Evolutionary conservation across 2,329 filamentous ascomycete species (phyloP).

Genomic region (Pseudopyrenochaeta lycopersici): DNA sequence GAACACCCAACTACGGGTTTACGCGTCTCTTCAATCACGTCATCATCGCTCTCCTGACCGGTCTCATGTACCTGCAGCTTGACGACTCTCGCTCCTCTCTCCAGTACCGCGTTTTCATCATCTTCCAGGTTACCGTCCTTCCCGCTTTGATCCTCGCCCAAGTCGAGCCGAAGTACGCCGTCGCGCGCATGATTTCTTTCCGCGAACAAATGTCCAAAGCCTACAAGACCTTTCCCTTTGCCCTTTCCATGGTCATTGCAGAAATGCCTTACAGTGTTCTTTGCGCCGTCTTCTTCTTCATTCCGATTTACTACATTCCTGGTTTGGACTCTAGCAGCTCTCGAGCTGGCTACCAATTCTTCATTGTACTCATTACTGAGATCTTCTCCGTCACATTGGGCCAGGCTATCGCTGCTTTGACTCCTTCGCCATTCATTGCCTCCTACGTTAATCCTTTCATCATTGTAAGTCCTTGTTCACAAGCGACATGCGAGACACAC

Average conservation of each 20-base stretch:
- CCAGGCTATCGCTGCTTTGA: slow-evolving; percentile 76
- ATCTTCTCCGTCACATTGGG: slow-evolving; percentile 83
- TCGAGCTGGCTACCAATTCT: slow-evolving; percentile 85
- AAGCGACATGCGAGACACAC: neutral
- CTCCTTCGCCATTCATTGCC: slow-evolving; percentile 80
- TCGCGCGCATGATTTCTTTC: slow-evolving; percentile 83
- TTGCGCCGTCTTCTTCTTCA: slow-evolving; percentile 81
- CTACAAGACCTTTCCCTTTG: slow-evolving; percentile 83
- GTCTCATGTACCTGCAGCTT: slow-evolving; percentile 80
- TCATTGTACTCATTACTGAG: slow-evolving; percentile 84
- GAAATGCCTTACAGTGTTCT: slow-evolving; percentile 86
- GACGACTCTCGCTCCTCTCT: slow-evolving; percentile 78
- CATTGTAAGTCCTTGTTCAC: slow-evolving; percentile 17
- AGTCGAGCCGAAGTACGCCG: slow-evolving; percentile 83
- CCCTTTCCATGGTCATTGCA: slow-evolving; percentile 77
- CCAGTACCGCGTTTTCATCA: slow-evolving; percentile 87
- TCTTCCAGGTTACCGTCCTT: slow-evolving; percentile 88
- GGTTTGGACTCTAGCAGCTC: slow-evolving; percentile 70
- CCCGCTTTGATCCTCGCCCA: slow-evolving; percentile 84
- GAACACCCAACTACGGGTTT: slow-evolving; percentile 88
- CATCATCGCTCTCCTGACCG: slow-evolving; percentile 78
- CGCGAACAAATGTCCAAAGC: slow-evolving; percentile 87
- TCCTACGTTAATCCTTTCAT: slow-evolving; percentile 75
- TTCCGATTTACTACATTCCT: slow-evolving; percentile 86
- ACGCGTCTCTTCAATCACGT: slow-evolving; percentile 87